Evolutionary conservation across 2,329 filamentous ascomycete species (phyloP).

Genomic region (Peltaster fructicola): DNA sequence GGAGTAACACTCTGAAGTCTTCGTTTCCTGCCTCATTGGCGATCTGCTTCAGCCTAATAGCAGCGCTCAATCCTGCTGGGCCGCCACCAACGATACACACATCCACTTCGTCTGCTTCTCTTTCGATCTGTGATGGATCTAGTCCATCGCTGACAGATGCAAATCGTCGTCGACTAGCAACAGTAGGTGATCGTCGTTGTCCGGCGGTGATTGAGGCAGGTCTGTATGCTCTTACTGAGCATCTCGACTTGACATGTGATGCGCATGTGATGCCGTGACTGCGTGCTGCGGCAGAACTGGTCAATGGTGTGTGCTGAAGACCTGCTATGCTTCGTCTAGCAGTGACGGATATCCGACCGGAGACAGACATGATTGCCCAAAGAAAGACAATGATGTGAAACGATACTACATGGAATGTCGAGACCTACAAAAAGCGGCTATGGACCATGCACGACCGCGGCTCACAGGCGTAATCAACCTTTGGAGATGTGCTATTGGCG

Average conservation of each 20-base stretch:
- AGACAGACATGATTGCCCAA: constrained; percentile 8
- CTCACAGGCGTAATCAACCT: too few species aligned
- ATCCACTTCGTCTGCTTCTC: constrained; percentile 85
- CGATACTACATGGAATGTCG: too few species aligned
- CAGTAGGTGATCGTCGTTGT: constrained; percentile 17
- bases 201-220: constrained; percentile 18
- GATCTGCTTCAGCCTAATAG: constrained; percentile 86
- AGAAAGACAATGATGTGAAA: constrained; percentile 5
- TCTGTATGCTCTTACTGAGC: constrained; percentile 11
- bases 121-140: constrained; percentile 43
- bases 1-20: constrained; percentile 77
- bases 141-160: constrained; percentile 24
- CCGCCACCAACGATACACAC: constrained; percentile 93
- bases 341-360: constrained; percentile 8
- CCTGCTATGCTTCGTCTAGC: constrained; percentile 7
- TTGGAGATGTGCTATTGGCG: too few species aligned
- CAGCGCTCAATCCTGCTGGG: constrained; percentile 82
- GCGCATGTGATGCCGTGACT: too few species aligned
- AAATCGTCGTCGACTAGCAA: constrained; percentile 13
- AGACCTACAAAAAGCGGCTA: too few species aligned
- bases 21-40: constrained; percentile 91
- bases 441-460: too few species aligned
- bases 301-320: not conserved
- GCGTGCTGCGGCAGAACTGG: not conserved
- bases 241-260: constrained; percentile 11